Percentiles rank a stretch among this genome's conserved stretches.
These are phyloP conservation scores for Talaromyces borbonicus DNA, from an alignment of 495 filamentous ascomycete species.

Conservation along the genomic window DNA sequence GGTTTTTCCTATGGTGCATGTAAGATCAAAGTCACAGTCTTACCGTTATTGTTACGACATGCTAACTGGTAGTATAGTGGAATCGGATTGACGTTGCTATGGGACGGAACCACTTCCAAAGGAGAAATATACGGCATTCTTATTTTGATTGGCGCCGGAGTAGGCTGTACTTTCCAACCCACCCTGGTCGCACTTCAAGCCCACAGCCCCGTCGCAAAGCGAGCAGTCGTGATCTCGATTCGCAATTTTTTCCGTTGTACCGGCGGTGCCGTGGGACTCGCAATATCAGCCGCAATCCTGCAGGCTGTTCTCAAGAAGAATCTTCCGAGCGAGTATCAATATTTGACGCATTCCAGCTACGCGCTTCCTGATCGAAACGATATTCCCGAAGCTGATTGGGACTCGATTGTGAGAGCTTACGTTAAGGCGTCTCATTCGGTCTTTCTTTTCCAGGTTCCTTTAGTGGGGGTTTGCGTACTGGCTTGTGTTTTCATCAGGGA, in stretches of 20 bases:
- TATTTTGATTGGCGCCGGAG: constrained; percentile 41
- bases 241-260: constrained; percentile 55
- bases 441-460: constrained; percentile 44
- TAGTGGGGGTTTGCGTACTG: constrained; percentile 44
- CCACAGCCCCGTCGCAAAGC: constrained; percentile 45
- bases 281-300: constrained; percentile 48
- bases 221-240: constrained; percentile 51
- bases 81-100: constrained; percentile 41
- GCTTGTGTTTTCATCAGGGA: constrained; percentile 45
- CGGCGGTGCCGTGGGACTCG: constrained; percentile 50
- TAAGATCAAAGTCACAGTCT: constrained; percentile 21
- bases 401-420: constrained; percentile 38
- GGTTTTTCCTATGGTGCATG: constrained; percentile 44
- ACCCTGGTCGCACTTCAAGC: constrained; percentile 55
- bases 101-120: constrained; percentile 34
- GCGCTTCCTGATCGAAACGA: constrained; percentile 24
- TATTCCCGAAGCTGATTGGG: constrained; percentile 28
- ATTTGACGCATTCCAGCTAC: constrained; percentile 34
- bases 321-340: constrained; percentile 30
- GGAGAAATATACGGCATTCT: constrained; percentile 45
- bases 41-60: not conserved
- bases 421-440: constrained; percentile 41
- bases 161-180: constrained; percentile 52
- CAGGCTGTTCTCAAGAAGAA: constrained; percentile 38
- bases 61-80: constrained; percentile 22